phyloP scores from a whole-genome alignment of 2,329 filamentous ascomycete genomes.

The Cladophialophora exuberans region DNA sequence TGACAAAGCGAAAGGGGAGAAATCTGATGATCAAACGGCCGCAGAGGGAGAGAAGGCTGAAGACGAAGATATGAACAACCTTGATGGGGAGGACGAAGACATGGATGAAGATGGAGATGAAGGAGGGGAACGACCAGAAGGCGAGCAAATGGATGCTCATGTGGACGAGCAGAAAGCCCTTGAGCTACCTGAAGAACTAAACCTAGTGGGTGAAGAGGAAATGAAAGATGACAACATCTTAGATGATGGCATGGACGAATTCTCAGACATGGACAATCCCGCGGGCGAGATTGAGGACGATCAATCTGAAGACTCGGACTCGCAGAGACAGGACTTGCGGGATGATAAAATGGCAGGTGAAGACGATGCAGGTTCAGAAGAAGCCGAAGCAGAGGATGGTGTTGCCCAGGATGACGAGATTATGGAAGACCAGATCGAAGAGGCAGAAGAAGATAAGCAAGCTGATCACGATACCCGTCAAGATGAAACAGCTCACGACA shows the following conservation, averaged over 20 bases:
- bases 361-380: conserved; percentile 37
- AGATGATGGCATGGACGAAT: conserved; percentile 60
- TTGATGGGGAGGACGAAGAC: conserved; percentile 59
- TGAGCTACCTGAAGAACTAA: conserved; percentile 85
- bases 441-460: conserved; percentile 49
- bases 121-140: conserved; percentile 64
- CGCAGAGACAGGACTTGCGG: conserved; percentile 32
- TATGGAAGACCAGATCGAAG: conserved; percentile 31
- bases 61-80: conserved; percentile 61
- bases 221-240: conserved; percentile 54
- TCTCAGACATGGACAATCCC: conserved; percentile 56
- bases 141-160: conserved; percentile 71
- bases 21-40: conserved; percentile 61
- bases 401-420: conserved; percentile 43
- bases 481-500: conserved; percentile 47
- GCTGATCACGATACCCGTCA: conserved; percentile 24
- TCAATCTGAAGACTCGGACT: conserved; percentile 35
- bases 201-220: conserved; percentile 71
- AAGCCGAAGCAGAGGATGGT: conserved; percentile 39
- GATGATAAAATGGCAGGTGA: conserved; percentile 39
- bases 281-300: conserved; percentile 44
- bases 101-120: conserved; percentile 54
- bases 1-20: conserved; percentile 61
- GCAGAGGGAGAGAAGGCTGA: conserved; percentile 61
- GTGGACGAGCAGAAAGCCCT: conserved; percentile 80